These are phyloP conservation scores for Naganishia antarctica DNA, from an alignment of 768 basidiomycete genomes.

Conservation along the genomic window DNA sequence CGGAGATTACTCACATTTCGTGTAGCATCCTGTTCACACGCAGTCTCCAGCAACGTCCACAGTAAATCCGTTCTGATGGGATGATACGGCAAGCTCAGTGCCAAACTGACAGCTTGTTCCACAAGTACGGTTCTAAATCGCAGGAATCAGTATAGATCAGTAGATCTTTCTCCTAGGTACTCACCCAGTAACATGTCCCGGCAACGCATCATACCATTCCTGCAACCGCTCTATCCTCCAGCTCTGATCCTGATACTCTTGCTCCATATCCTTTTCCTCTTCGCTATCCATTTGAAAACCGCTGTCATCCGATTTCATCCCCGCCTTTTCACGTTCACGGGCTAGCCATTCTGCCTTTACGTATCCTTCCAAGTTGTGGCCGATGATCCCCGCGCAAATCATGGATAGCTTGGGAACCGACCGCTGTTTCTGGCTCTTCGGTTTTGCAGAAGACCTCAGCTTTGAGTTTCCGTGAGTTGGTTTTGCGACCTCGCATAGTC, in stretches of 20 bases:
- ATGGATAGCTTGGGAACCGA: neutral
- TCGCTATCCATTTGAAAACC: conserved; percentile 7
- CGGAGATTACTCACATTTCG: neutral
- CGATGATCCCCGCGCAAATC: conserved; percentile 1
- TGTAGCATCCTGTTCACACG: neutral
- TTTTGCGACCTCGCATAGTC: conserved; percentile 15
- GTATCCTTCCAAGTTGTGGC: conserved; percentile 16
- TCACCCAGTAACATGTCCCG: conserved; percentile 5
- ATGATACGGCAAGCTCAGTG: conserved; percentile 6
- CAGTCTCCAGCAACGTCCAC: conserved; percentile 6
- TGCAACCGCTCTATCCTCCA: conserved; percentile 21
- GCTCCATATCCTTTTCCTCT: neutral
- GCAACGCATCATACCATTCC: conserved; percentile 17
- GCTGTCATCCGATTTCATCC: neutral
- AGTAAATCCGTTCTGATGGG: neutral
- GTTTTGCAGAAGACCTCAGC: neutral
- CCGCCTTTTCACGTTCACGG: neutral
- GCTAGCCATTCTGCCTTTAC: conserved; percentile 17
- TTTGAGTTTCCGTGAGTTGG: neutral
- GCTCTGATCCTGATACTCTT: conserved; percentile 16
- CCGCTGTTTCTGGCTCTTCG: neutral
- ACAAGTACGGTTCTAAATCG: neutral
- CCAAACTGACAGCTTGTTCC: neutral
- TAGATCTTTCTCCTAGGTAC: neutral
- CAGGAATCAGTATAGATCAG: neutral